Evolutionary conservation across 2,329 filamentous ascomycete genomes (phyloP), one percentile per base, ranked within the genome.

Genomic region (Eutypa lata): DNA sequence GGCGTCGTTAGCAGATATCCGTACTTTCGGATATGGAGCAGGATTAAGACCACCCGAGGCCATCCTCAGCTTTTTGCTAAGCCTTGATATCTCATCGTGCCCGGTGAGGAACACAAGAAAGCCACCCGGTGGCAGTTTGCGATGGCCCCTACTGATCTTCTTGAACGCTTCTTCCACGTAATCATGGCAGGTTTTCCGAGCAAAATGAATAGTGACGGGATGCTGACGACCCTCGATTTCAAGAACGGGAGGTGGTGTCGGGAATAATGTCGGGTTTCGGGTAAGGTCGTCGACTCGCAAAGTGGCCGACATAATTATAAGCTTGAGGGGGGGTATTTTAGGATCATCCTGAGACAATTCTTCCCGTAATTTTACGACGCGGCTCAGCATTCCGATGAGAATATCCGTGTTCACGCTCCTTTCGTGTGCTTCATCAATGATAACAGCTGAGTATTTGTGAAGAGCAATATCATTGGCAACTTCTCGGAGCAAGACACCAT

Each of bases 241-340:
- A 1, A 99, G 79, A 1, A 97, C 82, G 0, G 92, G 93, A 0
- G 94, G 94, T 2, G 89, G 81, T 0, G 76, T 79, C 3, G 86
- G 76, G 70, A 99, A 99, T 0, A 99, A 77, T 16, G 81, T 86
- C 8, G 83, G 75, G 65, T 99, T 97, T 65, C 91, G 83, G 0
- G 90, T 91, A 61, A 99, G 89, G 65, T 97, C 93, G 13, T 91
- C 89, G 45, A 97, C 90, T 54, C 91, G 82, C 33, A 99, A 77
- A 2, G 94, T 99, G 43, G 94, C 94, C 54, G 93, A 97, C 95
- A 99, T 99, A 72, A 99, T 96, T 54, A 99, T 84, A 8, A 99
- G 80, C 72, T 97, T 99, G 49, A 99, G 73, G 0, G 92, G 91
- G 58, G 86, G 87, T 26, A 89, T 74, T 1, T 82, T 81, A 0